Conservation (phyloP, 2,329 filamentous ascomycete species). For the Phyllosticta citrichinensis region DNA sequence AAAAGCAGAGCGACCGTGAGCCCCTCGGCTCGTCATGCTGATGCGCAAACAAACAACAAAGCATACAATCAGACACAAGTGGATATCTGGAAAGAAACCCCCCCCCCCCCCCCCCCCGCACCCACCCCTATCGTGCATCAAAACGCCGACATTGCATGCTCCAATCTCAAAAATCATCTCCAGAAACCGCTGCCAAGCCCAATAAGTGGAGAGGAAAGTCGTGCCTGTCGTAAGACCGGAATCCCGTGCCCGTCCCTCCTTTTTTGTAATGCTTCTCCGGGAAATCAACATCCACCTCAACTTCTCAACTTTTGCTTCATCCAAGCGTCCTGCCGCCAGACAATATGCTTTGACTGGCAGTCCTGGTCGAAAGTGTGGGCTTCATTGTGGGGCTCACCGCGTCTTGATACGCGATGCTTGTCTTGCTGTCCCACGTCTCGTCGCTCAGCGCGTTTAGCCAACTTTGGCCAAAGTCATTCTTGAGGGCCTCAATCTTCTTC, state of each 20-base stretch:
- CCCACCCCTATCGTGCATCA: background rate
- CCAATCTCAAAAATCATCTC: slow-evolving; percentile 7
- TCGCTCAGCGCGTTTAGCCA: slow-evolving; percentile 84
- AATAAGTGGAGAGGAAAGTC: slow-evolving; percentile 9
- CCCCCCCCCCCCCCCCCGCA: background rate
- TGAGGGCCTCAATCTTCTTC: slow-evolving; percentile 76
- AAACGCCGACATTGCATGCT: slow-evolving; percentile 9
- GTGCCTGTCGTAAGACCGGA: slow-evolving; percentile 7
- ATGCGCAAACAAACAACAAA: slow-evolving; percentile 8
- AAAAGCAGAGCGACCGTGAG: background rate
- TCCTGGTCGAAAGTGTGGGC: slow-evolving; percentile 19
- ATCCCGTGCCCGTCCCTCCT: background rate
- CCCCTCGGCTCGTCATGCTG: slow-evolving; percentile 2
- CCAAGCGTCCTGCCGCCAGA: slow-evolving; percentile 30
- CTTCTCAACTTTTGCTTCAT: slow-evolving; percentile 13
- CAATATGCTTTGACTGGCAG: slow-evolving; percentile 29
- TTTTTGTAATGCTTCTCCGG: background rate
- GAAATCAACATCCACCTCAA: background rate
- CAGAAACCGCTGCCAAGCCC: slow-evolving; percentile 1
- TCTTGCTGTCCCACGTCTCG: slow-evolving; percentile 45
- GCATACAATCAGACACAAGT: slow-evolving; percentile 1
- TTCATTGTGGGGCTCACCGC: slow-evolving; percentile 19
- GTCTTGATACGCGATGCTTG: slow-evolving; percentile 5
- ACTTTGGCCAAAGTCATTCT: slow-evolving; percentile 73
- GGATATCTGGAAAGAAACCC: slow-evolving; percentile 10